Evolutionary conservation across 139 green algal species (phyloP).

Genomic region (Chlorella vulgaris): DNA sequence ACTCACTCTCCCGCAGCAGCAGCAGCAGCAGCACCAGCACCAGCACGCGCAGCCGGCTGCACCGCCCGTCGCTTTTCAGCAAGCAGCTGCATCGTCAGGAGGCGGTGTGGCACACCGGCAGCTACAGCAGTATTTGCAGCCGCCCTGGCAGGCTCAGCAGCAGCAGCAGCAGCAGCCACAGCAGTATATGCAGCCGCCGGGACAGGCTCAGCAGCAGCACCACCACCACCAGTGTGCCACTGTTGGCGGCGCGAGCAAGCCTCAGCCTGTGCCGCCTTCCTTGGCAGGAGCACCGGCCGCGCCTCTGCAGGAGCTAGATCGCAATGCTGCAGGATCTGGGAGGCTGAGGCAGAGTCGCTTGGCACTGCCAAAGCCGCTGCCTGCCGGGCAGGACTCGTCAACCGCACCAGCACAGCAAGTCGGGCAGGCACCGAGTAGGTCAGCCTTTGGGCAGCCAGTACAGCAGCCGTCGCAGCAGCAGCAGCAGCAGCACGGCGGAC

Average conservation of each 20-base stretch:
- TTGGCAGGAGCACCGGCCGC: not conserved
- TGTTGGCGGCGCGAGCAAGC: not conserved
- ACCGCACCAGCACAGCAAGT: too few relatives aligned
- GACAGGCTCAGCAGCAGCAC: slow-evolving; percentile 5
- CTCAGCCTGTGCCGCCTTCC: not conserved
- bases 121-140: slow-evolving; percentile 14
- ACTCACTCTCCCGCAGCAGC: not conserved
- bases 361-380: slow-evolving; percentile 5
- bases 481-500: not conserved
- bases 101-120: not conserved
- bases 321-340: not conserved
- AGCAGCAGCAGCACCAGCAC: slow-evolving; percentile 8
- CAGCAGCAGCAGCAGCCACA: not conserved
- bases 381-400: not conserved
- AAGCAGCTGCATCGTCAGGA: not conserved
- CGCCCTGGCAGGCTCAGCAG: not conserved
- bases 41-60: not conserved
- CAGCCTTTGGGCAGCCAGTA: not conserved
- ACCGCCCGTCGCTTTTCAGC: not conserved
- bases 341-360: slow-evolving; percentile 26
- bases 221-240: not conserved
- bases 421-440: too few relatives aligned
- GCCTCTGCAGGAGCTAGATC: slow-evolving; percentile 13
- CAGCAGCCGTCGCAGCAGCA: slow-evolving; percentile 28
- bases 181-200: not conserved